Percentiles rank a stretch among this genome's conserved stretches.
Conservation (phyloP, 1,284 basidiomycete genomes). For the Schizophyllum commune region DNA sequence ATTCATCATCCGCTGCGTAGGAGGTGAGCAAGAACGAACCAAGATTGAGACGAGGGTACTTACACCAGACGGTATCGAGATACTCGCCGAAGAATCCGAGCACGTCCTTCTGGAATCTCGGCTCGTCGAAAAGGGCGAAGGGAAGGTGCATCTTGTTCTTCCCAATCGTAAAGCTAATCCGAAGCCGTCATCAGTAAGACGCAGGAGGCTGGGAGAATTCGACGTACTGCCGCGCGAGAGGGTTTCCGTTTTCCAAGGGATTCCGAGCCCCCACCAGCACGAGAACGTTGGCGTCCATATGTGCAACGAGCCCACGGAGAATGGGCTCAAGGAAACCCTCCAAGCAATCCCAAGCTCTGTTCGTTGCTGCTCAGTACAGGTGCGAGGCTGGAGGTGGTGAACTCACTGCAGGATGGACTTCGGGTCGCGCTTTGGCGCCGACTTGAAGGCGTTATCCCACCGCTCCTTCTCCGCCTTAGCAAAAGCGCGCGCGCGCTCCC, state of each 20-base stretch:
- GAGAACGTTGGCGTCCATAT: background rate
- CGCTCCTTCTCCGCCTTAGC: background rate
- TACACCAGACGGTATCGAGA: slow-evolving; percentile 3
- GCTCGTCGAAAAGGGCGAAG: slow-evolving; percentile 1
- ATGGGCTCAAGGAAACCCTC: background rate
- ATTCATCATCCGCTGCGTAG: background rate
- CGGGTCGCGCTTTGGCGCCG: background rate
- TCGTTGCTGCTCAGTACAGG: background rate
- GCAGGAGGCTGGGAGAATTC: no score
- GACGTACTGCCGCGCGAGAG: background rate
- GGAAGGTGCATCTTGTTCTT: background rate
- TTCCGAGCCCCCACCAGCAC: background rate
- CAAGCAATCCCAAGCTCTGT: background rate
- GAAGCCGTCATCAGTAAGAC: no score
- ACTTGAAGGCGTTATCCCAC: background rate
- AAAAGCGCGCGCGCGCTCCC: background rate
- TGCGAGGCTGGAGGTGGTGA: background rate
- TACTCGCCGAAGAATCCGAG: background rate
- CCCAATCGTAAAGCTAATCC: background rate
- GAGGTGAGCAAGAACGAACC: background rate
- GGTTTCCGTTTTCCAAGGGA: background rate
- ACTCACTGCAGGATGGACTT: slow-evolving; percentile 1
- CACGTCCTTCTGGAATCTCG: background rate
- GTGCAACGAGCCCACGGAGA: background rate
- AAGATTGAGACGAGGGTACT: no score